Base-by-base conservation (phyloP, 768 basidiomycete species). In the Lentinus tigrinus region DNA sequence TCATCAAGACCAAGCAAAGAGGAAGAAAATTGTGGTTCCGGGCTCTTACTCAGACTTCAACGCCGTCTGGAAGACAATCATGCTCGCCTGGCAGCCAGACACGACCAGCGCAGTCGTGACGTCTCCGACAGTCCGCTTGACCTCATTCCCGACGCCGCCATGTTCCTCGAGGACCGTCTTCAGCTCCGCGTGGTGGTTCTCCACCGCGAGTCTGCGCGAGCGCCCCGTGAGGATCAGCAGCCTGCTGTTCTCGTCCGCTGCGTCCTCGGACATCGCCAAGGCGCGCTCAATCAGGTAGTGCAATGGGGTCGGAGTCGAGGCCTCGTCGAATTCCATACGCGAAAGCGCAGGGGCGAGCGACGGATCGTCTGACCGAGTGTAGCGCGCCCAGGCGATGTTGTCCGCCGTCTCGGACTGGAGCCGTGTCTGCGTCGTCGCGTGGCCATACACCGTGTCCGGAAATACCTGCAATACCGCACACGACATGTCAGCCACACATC, bases 321-420 rank as follows among this genome's bases (percentile, higher is more conserved):
- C 55, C 27, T 87, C 77, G 27, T 72, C 73, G 72, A 95, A 95
- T 14, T 79, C 73, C 54, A 95, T 81, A 17, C 88, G 83, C 0
- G 79, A 71, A 2, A 84, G 74, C 5, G 85, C 80, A 1, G 61
- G 55, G 2, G 65, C 62, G 11, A 73, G 50, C 0, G 55, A 37
- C 48, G 52, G 43, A 58, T 63, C 49, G 1, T 64, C 28, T 0
- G 73, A 70, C 8, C 74, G 58, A 0, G 84, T 78, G 65, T 86
- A 93, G 50, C 77, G 81, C 0, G 74, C 73, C 92, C 94, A 95
- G 0, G 79, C 70, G 48, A 94, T 75, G 61, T 85, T 84, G 68
- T 98, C 95, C 0, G 93, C 94, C 0, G 88, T 92, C 54, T 91
- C 88, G 0, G 91, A 93, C 59, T 88, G 85, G 60, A 96, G 65